A percentile compares a stretch with the other conserved stretches of the same genome.
These are phyloP conservation scores for Ceratocystis harringtonii DNA, from an alignment of 2,329 filamentous ascomycete species.

Conservation along the genomic window DNA sequence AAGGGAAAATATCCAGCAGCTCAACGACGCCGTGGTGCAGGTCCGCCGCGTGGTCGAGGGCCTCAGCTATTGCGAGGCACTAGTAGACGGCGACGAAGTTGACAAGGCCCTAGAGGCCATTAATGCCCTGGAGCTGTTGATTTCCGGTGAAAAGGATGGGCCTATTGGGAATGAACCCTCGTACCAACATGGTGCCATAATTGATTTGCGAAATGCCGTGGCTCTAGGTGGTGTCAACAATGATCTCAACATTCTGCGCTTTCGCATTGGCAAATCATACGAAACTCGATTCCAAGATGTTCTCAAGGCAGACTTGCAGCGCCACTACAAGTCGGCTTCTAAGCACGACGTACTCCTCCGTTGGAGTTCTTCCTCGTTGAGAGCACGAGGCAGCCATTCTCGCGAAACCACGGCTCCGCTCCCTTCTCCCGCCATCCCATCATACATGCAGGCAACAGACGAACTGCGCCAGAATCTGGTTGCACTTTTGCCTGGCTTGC, in stretches of 20 bases:
- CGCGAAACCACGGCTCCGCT: conserved; percentile 34
- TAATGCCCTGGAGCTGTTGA: conserved; percentile 62
- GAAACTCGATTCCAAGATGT: conserved; percentile 66
- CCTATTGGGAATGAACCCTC: conserved; percentile 33
- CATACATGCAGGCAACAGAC: conserved; percentile 61
- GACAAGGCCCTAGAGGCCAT: conserved; percentile 67
- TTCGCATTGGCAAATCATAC: conserved; percentile 73
- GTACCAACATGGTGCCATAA: conserved; percentile 34
- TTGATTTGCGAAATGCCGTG: conserved; percentile 9
- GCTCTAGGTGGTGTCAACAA: conserved; percentile 41
- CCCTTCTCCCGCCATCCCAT: conserved; percentile 46
- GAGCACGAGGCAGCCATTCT: conserved; percentile 51
- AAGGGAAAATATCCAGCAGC: conserved; percentile 67
- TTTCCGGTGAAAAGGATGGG: conserved; percentile 51
- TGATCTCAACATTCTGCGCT: conserved; percentile 61
- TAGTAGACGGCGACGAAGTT: conserved; percentile 72
- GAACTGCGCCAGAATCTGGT: conserved; percentile 55
- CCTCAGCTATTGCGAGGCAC: conserved; percentile 58
- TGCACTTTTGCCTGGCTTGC: conserved; percentile 61
- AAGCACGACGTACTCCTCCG: conserved; percentile 60
- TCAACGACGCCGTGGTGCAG: conserved; percentile 72
- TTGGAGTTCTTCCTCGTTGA: conserved; percentile 65
- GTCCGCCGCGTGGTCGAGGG: conserved; percentile 63
- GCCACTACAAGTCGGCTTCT: conserved; percentile 63
- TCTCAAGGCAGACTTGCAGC: conserved; percentile 62